Evolutionary conservation across 495 filamentous ascomycete species (phyloP), one percentile per base, ranked within the genome.

Genomic region (Lasiosphaeris hirsuta): DNA sequence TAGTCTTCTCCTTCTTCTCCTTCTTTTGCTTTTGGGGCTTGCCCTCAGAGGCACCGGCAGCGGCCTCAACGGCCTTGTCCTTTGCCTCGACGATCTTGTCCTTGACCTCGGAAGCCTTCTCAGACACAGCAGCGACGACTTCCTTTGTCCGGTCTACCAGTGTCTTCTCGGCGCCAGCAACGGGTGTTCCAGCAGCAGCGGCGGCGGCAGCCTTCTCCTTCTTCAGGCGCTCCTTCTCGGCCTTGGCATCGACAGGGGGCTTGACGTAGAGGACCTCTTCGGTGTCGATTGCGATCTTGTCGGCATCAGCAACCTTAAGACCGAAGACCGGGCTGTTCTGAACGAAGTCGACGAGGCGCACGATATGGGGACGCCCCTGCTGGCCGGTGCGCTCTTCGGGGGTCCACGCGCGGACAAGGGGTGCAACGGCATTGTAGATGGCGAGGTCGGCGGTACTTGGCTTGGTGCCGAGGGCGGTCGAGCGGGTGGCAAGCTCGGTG

Each of bases 261-360:
- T 88, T 89, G 61, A 90, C 82, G 73, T 90, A 92, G 55, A 87
- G 74, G 56, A 98, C 83, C 65, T 96, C 86, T 60, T 89, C 84
- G 52, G 83, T 70, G 65, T 97, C 86, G 51, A 98, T 82, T 59
- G 73, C 73, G 62, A 97, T 76, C 78, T 94, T 97, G 69, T 96
- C 88, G 55, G 77, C 79, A 43, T 87, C 84, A 48, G 78, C 73
- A 50, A 96, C 74, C 56, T 79, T 80, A 55, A 96, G 78, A 7
- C 82, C 82, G 63, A 96, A 95, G 45, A 92, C 57, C 0, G 84
- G 80, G 47, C 88, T 83, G 75, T 95, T 96, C 77, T 98, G 94
- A 56, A 98, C 88, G 68, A 96, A 96, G 72, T 97, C 94, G 61
- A 96, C 73, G 65, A 87, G 89, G 36, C 94, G 91, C 36, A 98